Evolutionary conservation across 1,139 yeast species (phyloP).

Genomic region (Saccharomyces hybrid): DNA sequence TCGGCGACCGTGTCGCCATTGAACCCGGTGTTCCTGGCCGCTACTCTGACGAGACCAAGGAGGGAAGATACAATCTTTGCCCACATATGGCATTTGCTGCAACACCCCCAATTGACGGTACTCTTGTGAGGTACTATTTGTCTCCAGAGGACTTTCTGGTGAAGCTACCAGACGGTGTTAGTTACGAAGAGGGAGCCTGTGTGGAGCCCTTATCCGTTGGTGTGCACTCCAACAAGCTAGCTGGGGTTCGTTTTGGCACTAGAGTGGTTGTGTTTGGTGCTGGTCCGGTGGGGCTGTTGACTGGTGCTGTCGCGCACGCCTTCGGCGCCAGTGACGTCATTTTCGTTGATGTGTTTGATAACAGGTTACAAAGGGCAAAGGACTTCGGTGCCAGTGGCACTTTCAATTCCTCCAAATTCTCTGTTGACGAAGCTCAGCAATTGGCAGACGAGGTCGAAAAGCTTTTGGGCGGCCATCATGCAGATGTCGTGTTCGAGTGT

Average conservation of each 20-base stretch:
- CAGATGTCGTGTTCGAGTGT: neutral
- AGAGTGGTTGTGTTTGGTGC: neutral
- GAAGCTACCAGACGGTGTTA: neutral
- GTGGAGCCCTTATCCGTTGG: neutral
- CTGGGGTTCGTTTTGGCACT: neutral
- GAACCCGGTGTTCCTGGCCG: neutral
- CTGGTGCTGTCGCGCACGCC: neutral
- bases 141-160: neutral
- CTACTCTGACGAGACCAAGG: neutral
- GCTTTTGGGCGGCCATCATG: neutral
- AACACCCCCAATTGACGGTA: neutral
- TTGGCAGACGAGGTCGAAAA: neutral
- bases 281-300: neutral
- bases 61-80: neutral
- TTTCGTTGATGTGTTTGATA: neutral
- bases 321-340: neutral
- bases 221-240: neutral
- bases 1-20: neutral
- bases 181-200: neutral
- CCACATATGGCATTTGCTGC: neutral
- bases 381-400: neutral
- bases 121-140: neutral
- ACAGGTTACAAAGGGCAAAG: neutral
- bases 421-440: neutral
- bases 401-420: neutral